Conservation (phyloP, 805 yeast species). For the Lachancea waltii region DNA sequence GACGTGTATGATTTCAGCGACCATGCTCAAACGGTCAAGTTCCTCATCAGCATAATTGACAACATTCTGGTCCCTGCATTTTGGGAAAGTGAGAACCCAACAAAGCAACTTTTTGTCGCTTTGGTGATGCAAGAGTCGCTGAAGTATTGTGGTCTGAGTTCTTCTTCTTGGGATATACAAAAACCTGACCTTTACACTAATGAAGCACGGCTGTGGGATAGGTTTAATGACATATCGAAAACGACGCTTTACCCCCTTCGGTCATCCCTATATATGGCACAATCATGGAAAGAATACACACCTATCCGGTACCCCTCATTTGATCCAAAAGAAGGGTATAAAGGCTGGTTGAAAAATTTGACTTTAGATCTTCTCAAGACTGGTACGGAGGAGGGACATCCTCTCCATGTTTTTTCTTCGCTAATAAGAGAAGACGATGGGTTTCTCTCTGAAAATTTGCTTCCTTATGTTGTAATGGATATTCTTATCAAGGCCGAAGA, state of each 20-base stretch:
- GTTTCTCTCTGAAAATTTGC: constrained; percentile 57
- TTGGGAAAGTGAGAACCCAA: constrained; percentile 86
- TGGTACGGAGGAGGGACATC: constrained; percentile 32
- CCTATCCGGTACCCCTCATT: constrained; percentile 59
- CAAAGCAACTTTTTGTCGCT: constrained; percentile 75
- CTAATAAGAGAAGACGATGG: constrained; percentile 65
- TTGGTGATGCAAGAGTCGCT: constrained; percentile 84
- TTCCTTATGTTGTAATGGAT: constrained; percentile 71
- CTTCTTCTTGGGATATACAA: constrained; percentile 29
- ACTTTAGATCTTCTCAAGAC: constrained; percentile 56
- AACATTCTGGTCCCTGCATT: constrained; percentile 72
- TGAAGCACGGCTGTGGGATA: constrained; percentile 47
- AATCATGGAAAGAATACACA: constrained; percentile 44
- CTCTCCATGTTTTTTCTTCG: constrained; percentile 58
- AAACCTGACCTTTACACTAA: constrained; percentile 22
- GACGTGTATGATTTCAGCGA: constrained; percentile 59
- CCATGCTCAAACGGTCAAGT: constrained; percentile 53
- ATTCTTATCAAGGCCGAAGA: constrained; percentile 48
- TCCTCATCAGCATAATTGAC: constrained; percentile 60
- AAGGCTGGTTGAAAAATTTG: constrained; percentile 65
- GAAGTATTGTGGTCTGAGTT: constrained; percentile 49
- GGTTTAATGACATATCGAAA: constrained; percentile 57
- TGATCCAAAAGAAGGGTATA: constrained; percentile 46
- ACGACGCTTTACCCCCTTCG: constrained; percentile 71
- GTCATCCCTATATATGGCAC: constrained; percentile 60